phyloP scores from a whole-genome alignment of 2,329 filamentous ascomycete species.

The Colletotrichum ledebouriae region DNA sequence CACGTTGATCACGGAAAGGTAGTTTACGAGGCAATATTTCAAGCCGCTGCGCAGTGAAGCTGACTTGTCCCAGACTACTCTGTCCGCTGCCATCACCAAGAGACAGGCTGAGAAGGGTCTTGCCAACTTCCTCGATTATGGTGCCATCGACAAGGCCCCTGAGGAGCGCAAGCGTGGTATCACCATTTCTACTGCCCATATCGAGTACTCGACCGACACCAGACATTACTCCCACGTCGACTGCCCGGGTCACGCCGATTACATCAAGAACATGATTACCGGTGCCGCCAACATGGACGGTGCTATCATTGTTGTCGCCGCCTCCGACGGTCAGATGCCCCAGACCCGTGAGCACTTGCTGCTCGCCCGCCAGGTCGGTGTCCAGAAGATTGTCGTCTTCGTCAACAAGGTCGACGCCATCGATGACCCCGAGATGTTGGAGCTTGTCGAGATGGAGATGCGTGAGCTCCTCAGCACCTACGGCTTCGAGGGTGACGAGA shows the following conservation, averaged over 20 bases:
- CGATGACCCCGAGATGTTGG: conserved; percentile 99
- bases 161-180: conserved; percentile 99
- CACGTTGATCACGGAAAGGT: conserved; percentile 99
- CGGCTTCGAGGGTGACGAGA: conserved; percentile 98
- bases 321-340: conserved; percentile 99
- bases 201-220: conserved; percentile 95
- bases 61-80: conserved; percentile 79
- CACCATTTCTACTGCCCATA: conserved; percentile 97
- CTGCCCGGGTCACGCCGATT: conserved; percentile 99
- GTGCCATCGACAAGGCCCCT: conserved; percentile 97
- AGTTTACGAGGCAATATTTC: conserved; percentile 42
- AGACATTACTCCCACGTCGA: conserved; percentile 99
- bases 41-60: conserved; percentile 19
- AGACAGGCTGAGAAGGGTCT: conserved; percentile 94
- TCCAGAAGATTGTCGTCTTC: conserved; percentile 98
- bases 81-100: conserved; percentile 99
- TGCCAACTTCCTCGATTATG: conserved; percentile 96
- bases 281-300: conserved; percentile 99
- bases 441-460: conserved; percentile 99
- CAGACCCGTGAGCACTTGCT: conserved; percentile 99
- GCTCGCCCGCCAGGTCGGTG: conserved; percentile 97
- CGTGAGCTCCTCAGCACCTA: conserved; percentile 93
- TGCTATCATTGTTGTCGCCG: conserved; percentile 97
- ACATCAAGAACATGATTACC: conserved; percentile 99
- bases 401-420: conserved; percentile 99